A percentile compares a stretch with the other conserved stretches of the same genome.
These are phyloP conservation scores for Dendrostoma leiphaemia DNA, from an alignment of 2,329 filamentous ascomycete genomes.

Conservation along the genomic window DNA sequence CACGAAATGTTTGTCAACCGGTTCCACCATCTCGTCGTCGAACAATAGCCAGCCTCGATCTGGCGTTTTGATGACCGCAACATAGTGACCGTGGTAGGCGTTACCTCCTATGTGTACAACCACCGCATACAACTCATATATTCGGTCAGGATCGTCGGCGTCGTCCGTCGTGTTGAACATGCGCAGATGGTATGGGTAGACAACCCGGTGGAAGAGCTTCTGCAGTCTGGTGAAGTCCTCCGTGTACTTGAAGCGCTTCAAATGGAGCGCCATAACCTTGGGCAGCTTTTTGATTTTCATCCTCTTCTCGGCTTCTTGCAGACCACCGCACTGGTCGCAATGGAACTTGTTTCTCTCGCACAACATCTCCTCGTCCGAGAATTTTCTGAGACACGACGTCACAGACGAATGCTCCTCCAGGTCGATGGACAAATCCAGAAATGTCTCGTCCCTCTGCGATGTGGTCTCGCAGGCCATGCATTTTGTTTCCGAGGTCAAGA, in stretches of 20 bases:
- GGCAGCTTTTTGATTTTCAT: slow-evolving; percentile 99
- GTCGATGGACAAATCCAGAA: slow-evolving; percentile 93
- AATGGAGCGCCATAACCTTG: slow-evolving; percentile 84
- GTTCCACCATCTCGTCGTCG: slow-evolving; percentile 98
- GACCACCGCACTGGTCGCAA: slow-evolving; percentile 92
- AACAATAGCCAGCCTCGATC: slow-evolving; percentile 95
- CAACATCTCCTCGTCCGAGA: slow-evolving; percentile 97
- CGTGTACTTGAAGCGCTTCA: slow-evolving; percentile 98
- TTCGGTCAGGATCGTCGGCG: slow-evolving; percentile 83
- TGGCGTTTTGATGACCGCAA: slow-evolving; percentile 95
- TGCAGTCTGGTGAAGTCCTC: slow-evolving; percentile 91
- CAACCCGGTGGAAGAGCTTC: slow-evolving; percentile 94
- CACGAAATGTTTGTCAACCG: slow-evolving; percentile 94
- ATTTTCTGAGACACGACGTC: slow-evolving; percentile 90
- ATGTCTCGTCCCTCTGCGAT: slow-evolving; percentile 92
- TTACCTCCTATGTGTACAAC: slow-evolving; percentile 97
- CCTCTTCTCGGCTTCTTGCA: slow-evolving; percentile 96
- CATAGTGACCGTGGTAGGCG: slow-evolving; percentile 96
- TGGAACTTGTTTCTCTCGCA: slow-evolving; percentile 99
- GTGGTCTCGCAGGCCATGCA: slow-evolving; percentile 95
- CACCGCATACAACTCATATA: slow-evolving; percentile 96
- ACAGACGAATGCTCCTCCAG: slow-evolving; percentile 94
- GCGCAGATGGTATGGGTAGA: slow-evolving; percentile 94
- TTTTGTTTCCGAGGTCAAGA: slow-evolving; percentile 91
- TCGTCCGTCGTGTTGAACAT: slow-evolving; percentile 98